phyloP scores from a whole-genome alignment of 73 alveolate genomes.

The Breviolum minutum region DNA sequence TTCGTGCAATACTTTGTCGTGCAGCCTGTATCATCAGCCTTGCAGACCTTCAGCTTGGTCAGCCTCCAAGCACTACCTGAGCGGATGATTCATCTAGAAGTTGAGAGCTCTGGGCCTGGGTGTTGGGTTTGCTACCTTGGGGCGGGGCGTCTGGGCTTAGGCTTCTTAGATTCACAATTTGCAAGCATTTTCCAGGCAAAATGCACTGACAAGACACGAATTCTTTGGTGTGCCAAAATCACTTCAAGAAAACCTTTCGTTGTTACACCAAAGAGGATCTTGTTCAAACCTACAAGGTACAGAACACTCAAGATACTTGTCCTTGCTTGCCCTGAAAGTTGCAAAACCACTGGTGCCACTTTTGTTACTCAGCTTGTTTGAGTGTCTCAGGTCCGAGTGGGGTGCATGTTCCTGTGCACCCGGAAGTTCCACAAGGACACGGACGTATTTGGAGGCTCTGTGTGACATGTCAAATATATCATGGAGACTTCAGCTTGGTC shows the following conservation, averaged over 20 bases:
- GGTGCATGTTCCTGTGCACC: slow-evolving; percentile 78
- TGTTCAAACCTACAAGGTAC: too few relatives aligned
- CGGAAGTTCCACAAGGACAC: slow-evolving; percentile 61
- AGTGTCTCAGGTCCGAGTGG: slow-evolving; percentile 53
- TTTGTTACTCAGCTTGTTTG: neutral
- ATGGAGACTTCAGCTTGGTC: neutral
- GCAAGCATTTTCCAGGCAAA: too few relatives aligned
- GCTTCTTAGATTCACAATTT: too few relatives aligned
- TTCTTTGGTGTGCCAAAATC: too few relatives aligned
- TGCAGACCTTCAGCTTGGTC: slow-evolving; percentile 85
- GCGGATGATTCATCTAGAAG: too few relatives aligned
- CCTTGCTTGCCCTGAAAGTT: too few relatives aligned
- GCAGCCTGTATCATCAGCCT: slow-evolving; percentile 76
- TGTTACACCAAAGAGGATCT: too few relatives aligned
- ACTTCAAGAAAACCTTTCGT: too few relatives aligned
- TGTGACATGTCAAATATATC: neutral
- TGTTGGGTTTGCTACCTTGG: neutral
- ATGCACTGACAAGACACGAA: too few relatives aligned
- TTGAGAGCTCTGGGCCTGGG: too few relatives aligned
- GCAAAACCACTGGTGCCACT: too few relatives aligned
- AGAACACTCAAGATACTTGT: too few relatives aligned
- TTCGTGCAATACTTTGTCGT: slow-evolving; percentile 40
- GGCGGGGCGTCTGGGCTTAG: neutral
- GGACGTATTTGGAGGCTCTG: slow-evolving; percentile 46
- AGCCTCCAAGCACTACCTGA: neutral